Conservation (phyloP, 495 filamentous ascomycete species). For the Viridothelium virens region DNA sequence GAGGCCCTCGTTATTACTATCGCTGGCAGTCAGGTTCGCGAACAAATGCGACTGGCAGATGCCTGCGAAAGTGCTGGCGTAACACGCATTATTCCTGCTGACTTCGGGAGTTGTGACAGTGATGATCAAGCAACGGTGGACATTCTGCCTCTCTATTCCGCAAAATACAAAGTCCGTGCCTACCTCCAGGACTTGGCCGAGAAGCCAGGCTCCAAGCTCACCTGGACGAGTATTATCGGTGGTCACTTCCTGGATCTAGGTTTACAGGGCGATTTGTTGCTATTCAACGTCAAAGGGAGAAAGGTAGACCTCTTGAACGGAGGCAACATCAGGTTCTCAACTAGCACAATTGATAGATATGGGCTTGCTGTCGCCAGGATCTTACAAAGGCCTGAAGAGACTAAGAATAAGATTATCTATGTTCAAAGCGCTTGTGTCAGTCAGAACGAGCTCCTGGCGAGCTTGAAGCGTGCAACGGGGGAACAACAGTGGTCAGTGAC, state of each 20-base stretch:
- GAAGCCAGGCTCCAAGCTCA: conserved; percentile 34
- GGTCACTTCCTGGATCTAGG: conserved; percentile 48
- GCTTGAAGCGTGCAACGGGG: conserved; percentile 40
- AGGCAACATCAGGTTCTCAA: conserved; percentile 35
- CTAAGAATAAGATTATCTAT: conserved; percentile 44
- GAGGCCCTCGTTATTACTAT: conserved; percentile 43
- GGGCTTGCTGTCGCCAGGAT: conserved; percentile 37
- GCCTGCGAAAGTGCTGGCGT: conserved; percentile 36
- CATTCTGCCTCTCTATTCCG: conserved; percentile 36
- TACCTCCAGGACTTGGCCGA: conserved; percentile 39
- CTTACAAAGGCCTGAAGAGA: conserved; percentile 37
- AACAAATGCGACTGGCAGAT: conserved; percentile 34
- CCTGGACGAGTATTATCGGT: conserved; percentile 44
- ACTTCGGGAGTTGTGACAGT: conserved; percentile 37
- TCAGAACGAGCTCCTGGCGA: conserved; percentile 42
- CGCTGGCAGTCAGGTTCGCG: conserved; percentile 22
- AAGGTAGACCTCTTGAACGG: conserved; percentile 43
- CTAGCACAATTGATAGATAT: conserved; percentile 39
- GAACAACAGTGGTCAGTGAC: conserved; percentile 3
- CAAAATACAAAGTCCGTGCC: conserved; percentile 40
- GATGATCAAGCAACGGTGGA: conserved; percentile 29
- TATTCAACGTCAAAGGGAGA: conserved; percentile 37
- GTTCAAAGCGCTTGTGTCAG: conserved; percentile 40
- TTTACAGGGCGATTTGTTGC: conserved; percentile 37
- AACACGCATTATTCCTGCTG: conserved; percentile 36